Evolutionary conservation across 805 yeast genomes (phyloP), one percentile per base, ranked within the genome.

Genomic region (Metschnikowia cerradonensis): DNA sequence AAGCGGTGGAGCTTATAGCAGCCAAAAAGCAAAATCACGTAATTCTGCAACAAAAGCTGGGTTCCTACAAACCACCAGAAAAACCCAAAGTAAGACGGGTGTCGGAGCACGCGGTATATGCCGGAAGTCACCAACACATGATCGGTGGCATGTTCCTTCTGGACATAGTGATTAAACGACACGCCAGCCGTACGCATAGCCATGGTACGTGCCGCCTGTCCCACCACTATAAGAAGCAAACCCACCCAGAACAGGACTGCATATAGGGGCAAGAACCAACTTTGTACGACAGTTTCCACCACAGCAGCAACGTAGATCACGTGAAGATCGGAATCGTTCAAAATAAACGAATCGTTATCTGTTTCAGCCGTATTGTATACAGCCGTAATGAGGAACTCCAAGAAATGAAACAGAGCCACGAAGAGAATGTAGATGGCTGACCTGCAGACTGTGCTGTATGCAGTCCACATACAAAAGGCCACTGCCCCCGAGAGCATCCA

Each of bases 1-100:
- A 94, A 94, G 33, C 66, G 60, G 79, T 83, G 82, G 19, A 94
- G 71, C 3, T 82, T 78, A n/a, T 67, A 55, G 0, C 75, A 60
- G 53, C 90, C 94, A 0, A 76, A 70, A 1, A 73, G 45, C 2
- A 80, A 60, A 1, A 90, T 75, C 0, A 89, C 42, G 6, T 87
- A 82, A 67, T 90, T 94, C 41, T 81, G 67, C 51, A 92, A 67
- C 52, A 85, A 56, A 42, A 94, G 22, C 64, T 92, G 96, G 1
- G 90, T 76, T 0, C 97, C 97, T 3, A 91, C 57, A 13, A 95
- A 92, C 97, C 98, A 94, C 81, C 90, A 83, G 62, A 83, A 91
- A 65, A 87, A 94, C 0, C 97, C 99, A 38, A 83, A 78, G 67
- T 94, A 94, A 44, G 95, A 84, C 6, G 99, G 99, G 65, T 94